Percentiles rank a stretch among this genome's conserved stretches.
phyloP scores from a whole-genome alignment of 2,329 filamentous ascomycete species.

The Fusarium sacchari region DNA sequence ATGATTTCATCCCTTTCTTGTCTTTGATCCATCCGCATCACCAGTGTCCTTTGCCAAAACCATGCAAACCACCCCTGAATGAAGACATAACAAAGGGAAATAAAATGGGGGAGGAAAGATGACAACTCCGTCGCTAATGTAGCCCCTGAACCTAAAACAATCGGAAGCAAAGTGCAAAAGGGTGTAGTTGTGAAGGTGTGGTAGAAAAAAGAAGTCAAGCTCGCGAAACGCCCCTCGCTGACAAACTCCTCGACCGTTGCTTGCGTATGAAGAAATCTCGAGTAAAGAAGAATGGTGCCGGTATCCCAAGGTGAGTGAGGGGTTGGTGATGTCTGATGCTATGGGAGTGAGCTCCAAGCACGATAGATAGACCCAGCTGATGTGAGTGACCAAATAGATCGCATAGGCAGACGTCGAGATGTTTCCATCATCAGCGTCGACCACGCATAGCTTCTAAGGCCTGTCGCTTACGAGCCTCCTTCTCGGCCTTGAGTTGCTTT shows the following conservation, averaged over 20 bases:
- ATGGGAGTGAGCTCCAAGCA: neutral
- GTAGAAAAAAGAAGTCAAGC: constrained; percentile 19
- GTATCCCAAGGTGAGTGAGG: neutral
- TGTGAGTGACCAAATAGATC: neutral
- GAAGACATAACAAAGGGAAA: neutral
- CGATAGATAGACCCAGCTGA: neutral
- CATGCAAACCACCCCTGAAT: constrained; percentile 20
- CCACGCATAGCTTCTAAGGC: constrained; percentile 51
- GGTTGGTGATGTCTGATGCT: neutral
- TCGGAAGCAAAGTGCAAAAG: constrained; percentile 13
- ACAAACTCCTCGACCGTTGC: constrained; percentile 34
- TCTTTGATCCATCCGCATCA: constrained; percentile 5
- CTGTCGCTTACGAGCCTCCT: constrained; percentile 63
- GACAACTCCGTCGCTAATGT: constrained; percentile 55
- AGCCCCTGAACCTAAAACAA: constrained; percentile 24
- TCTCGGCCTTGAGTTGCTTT: constrained; percentile 68
- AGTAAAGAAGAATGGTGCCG: neutral
- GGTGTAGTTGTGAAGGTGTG: neutral
- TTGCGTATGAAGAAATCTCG: constrained; percentile 20
- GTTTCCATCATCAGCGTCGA: constrained; percentile 41
- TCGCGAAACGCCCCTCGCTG: constrained; percentile 32
- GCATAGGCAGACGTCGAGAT: neutral
- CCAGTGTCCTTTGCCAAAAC: constrained; percentile 23
- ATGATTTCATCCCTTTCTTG: neutral
- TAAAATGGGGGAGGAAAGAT: constrained; percentile 15